These are phyloP conservation scores for Fusarium circinatum DNA, from an alignment of 2,329 filamentous ascomycete species.

Conservation along the genomic window DNA sequence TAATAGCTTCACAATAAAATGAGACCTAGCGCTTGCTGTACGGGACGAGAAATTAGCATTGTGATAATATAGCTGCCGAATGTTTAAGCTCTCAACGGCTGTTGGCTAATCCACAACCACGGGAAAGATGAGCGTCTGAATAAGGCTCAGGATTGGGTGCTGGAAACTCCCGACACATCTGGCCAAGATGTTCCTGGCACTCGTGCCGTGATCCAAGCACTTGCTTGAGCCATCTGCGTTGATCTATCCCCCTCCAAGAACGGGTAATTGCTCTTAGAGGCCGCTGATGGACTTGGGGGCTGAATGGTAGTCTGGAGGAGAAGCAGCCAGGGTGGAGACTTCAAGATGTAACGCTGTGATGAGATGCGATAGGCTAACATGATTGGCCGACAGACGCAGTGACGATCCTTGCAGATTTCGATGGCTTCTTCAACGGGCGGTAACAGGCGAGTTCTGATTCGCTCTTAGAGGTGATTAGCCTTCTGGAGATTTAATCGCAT, in stretches of 20 bases:
- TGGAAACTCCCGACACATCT: constrained; percentile 17
- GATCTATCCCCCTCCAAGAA: constrained; percentile 5
- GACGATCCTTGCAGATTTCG: constrained; percentile 24
- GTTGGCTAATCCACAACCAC: constrained; percentile 38
- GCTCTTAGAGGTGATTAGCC: constrained; percentile 10
- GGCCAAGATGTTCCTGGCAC: constrained; percentile 38
- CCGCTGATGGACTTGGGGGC: constrained; percentile 25
- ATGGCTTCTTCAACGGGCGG: constrained; percentile 37
- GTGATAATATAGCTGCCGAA: constrained; percentile 34
- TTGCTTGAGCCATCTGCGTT: not conserved
- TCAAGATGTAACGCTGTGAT: constrained; percentile 34
- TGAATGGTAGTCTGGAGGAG: constrained; percentile 10
- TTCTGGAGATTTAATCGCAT: constrained; percentile 22
- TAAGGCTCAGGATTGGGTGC: constrained; percentile 38
- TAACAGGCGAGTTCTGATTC: constrained; percentile 39
- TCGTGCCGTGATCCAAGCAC: constrained; percentile 15
- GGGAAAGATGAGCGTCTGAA: constrained; percentile 40
- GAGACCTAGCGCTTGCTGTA: constrained; percentile 11
- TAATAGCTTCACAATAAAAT: not conserved
- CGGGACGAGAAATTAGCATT: constrained; percentile 21
- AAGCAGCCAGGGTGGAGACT: constrained; percentile 28
- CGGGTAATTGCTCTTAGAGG: constrained; percentile 27
- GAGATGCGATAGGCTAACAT: constrained; percentile 21
- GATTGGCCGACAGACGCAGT: constrained; percentile 38
- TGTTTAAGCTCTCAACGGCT: constrained; percentile 17